A percentile compares a stretch with the other conserved stretches of the same genome.
Conservation (phyloP, 148 eudicot genomes). For the Rhododendron molle region DNA sequence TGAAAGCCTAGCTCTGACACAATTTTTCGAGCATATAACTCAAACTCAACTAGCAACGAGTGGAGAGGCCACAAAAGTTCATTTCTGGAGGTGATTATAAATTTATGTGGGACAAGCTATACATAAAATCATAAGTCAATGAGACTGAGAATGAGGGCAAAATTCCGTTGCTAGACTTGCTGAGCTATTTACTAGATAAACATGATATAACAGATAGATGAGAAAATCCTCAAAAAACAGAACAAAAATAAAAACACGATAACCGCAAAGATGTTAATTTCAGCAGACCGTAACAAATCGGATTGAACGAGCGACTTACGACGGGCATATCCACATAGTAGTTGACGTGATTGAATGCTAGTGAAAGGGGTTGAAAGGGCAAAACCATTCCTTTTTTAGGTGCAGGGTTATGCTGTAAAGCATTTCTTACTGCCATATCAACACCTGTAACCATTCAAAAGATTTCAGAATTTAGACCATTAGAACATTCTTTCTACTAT, state of each 20-base stretch:
- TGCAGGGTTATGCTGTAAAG: slow-evolving; percentile 8
- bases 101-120: not conserved
- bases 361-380: slow-evolving; percentile 63
- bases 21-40: not conserved
- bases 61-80: not conserved
- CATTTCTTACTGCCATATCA: slow-evolving; percentile 16
- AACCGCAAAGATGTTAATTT: not conserved
- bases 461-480: not conserved
- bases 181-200: not conserved
- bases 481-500: not conserved
- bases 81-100: not conserved
- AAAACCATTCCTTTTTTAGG: slow-evolving; percentile 50
- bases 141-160: not conserved
- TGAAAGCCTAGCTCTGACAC: not conserved
- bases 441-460: slow-evolving; percentile 7
- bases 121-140: not conserved
- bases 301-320: slow-evolving; percentile 31
- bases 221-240: too few species aligned
- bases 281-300: not conserved
- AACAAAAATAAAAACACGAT: not conserved
- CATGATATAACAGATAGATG: not conserved
- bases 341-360: slow-evolving; percentile 57
- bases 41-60: not conserved
- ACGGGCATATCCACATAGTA: slow-evolving; percentile 64
- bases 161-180: not conserved